A percentile compares a stretch with the other conserved stretches of the same genome.
phyloP scores from a whole-genome alignment of 2,329 filamentous ascomycete genomes.

The Aspergillus ruber region DNA sequence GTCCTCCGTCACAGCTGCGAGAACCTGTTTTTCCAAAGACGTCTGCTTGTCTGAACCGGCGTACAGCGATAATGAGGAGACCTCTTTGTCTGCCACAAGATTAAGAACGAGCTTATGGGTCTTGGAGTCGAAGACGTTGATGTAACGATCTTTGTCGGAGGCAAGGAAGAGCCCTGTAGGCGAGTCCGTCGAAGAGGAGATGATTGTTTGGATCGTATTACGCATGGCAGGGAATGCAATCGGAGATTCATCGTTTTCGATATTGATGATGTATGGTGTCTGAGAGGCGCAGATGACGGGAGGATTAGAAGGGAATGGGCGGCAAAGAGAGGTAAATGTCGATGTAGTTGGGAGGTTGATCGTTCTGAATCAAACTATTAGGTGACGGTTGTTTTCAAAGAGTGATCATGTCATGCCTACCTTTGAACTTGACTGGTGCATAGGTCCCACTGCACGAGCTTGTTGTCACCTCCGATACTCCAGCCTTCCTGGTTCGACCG shows the following conservation, averaged over 20 bases:
- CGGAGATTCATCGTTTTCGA: slow-evolving; percentile 33
- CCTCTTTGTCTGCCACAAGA: slow-evolving; percentile 44
- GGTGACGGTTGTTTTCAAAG: slow-evolving; percentile 5
- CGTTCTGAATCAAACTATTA: slow-evolving; percentile 26
- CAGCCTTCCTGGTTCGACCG: slow-evolving; percentile 39
- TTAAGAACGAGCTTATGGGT: slow-evolving; percentile 41
- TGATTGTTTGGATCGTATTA: slow-evolving; percentile 42
- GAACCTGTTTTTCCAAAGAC: slow-evolving; percentile 32
- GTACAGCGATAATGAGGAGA: slow-evolving; percentile 34
- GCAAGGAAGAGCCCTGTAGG: slow-evolving; percentile 40
- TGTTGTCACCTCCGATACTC: slow-evolving; percentile 49
- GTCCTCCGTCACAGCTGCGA: slow-evolving; percentile 43
- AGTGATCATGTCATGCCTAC: slow-evolving; percentile 25
- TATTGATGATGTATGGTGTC: slow-evolving; percentile 41
- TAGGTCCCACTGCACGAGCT: slow-evolving; percentile 48
- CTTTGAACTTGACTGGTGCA: slow-evolving; percentile 36
- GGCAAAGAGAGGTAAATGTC: slow-evolving; percentile 32
- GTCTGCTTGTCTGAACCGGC: slow-evolving; percentile 13
- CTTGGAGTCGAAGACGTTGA: slow-evolving; percentile 44
- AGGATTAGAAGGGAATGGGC: slow-evolving; percentile 34
- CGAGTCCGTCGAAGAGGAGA: slow-evolving; percentile 35
- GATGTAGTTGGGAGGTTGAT: slow-evolving; percentile 39
- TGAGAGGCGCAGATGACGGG: slow-evolving; percentile 47
- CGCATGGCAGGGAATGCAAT: slow-evolving; percentile 44
- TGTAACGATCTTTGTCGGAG: slow-evolving; percentile 45